Conservation (phyloP, 345 rosid species). For the Reutealis trisperma region DNA sequence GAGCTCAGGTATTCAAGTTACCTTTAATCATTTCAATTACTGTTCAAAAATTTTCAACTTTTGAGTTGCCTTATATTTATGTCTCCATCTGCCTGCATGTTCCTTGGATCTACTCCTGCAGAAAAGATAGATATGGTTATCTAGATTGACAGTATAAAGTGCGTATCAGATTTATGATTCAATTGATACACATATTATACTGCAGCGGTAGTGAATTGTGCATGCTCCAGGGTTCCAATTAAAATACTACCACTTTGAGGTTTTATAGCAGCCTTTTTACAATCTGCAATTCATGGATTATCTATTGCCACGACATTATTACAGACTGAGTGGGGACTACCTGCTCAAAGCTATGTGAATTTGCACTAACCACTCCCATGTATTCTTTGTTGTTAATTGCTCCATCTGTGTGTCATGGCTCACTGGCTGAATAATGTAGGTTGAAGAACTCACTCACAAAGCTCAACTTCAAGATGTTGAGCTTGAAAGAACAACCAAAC, state of each 20-base stretch:
- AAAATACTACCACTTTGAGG: too few species aligned
- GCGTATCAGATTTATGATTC: not conserved
- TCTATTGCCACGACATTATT: not conserved
- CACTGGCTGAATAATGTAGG: conserved; percentile 38
- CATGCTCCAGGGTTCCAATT: too few species aligned
- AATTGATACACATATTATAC: too few species aligned
- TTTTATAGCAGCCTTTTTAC: too few species aligned
- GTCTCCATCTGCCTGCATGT: not conserved
- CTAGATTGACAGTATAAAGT: not conserved
- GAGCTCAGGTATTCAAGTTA: conserved; percentile 49
- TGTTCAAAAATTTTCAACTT: not conserved
- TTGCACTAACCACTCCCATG: not conserved
- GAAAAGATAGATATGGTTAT: not conserved
- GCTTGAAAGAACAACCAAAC: conserved; percentile 47
- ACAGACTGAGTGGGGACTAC: not conserved
- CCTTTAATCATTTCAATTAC: not conserved
- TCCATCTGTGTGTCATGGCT: conserved; percentile 6
- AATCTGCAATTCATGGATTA: not conserved
- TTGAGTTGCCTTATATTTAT: not conserved
- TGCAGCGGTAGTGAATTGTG: too few species aligned
- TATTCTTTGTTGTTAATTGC: not conserved
- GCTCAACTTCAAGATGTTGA: conserved; percentile 51
- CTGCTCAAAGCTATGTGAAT: not conserved
- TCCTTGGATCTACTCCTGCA: not conserved
- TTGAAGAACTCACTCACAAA: conserved; percentile 60